Evolutionary conservation across 1,284 basidiomycete genomes (phyloP), one percentile per base, ranked within the genome.

Genomic region (Trichosporon coremiiforme): DNA sequence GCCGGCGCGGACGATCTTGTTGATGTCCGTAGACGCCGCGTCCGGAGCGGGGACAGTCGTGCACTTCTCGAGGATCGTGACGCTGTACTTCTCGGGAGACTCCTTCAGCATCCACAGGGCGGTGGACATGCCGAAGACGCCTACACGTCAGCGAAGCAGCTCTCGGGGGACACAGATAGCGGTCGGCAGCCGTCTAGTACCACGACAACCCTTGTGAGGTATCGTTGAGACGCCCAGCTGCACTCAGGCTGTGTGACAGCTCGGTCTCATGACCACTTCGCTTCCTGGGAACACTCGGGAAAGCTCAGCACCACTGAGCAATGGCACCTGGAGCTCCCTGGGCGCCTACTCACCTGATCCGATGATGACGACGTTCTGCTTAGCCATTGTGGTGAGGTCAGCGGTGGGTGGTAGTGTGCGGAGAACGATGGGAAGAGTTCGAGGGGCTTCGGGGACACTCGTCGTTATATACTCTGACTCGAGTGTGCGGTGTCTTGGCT

Each of bases 91-190:
- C 36, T 33, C 65, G 36, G 38, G 47, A 35, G 75, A 76, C 13
- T 80, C 80, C 68, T 80, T 72, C 64, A 84, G 77, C 79, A 84
- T 82, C 73, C 78, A 80, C 50, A 84, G 70, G 3, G 81, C 84
- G 9, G 83, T 84, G 33, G 80, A 81, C 73, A 82, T 79, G 64
- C 84, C 84, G 65, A 82, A 83, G 70, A 84, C 79, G 63, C 84
- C 83, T 79, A 55, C 8, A 29, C 20, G 55, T 36, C 45, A 65
- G 60, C 22, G 41, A 12, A 6, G 25, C 25, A 25, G 25, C 25
- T 25, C 25, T 25, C 25, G 25, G 25, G 33, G 10, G 38, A 2
- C 15, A 45, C n/a, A 8, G 12, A 4, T 2, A 45, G 36, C 36
- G 36, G 36, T 10, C 9, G 36, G 36, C 36, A 38, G 13, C 10